Evolutionary conservation across 257 asterid species (phyloP).

Genomic region (Voacanga thouarsii): DNA sequence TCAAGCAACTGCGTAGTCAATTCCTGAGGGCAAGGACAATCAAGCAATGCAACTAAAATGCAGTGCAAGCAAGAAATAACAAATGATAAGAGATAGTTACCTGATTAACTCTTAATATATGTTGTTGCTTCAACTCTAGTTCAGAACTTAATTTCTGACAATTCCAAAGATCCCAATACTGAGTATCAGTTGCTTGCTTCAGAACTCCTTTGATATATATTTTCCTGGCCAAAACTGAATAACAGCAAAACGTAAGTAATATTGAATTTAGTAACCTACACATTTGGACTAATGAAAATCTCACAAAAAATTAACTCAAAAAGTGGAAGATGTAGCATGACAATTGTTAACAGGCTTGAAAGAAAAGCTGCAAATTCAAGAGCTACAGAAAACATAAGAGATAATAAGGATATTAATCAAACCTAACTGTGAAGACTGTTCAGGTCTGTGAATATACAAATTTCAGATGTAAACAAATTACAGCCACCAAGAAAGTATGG

Average conservation of each 20-base stretch:
- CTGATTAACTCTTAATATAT: constrained; percentile 65
- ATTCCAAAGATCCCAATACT: constrained; percentile 89
- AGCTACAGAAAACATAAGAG: background rate
- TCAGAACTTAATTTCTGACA: constrained; percentile 83
- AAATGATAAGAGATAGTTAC: constrained; percentile 30
- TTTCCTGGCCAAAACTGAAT: constrained; percentile 67
- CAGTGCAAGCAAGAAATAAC: constrained; percentile 19
- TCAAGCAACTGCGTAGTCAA: constrained; percentile 76
- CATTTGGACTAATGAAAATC: background rate
- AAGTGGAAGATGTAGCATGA: background rate
- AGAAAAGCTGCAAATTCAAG: background rate
- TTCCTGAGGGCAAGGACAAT: constrained; percentile 39
- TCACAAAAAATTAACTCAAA: background rate
- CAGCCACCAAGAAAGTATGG: background rate
- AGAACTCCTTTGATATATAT: constrained; percentile 71
- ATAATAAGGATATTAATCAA: background rate
- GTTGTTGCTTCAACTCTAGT: constrained; percentile 68
- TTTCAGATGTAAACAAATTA: background rate
- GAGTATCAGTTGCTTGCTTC: constrained; percentile 77
- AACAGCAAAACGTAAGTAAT: background rate
- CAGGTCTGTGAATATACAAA: background rate
- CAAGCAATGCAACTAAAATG: constrained; percentile 15
- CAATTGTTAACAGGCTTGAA: background rate
- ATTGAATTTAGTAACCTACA: background rate
- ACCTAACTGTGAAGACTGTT: background rate